Conservation (phyloP, 495 filamentous ascomycete species). For the Niebla homalea region DNA sequence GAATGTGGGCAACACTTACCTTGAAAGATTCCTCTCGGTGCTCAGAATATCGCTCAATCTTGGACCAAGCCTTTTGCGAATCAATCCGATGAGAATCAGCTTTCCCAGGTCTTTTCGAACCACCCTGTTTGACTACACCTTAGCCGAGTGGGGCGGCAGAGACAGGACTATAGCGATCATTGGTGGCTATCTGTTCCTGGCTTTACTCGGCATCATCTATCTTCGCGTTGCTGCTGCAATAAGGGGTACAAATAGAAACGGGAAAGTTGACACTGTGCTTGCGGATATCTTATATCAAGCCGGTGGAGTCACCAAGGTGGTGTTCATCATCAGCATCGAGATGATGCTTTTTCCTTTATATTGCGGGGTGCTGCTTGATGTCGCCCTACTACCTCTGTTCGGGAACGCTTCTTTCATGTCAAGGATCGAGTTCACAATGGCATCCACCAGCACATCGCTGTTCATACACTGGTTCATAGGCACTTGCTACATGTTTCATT, state of each 20-base stretch:
- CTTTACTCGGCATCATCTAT: conserved; percentile 61
- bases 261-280: conserved; percentile 61
- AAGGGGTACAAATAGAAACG: conserved; percentile 46
- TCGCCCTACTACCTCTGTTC: conserved; percentile 82
- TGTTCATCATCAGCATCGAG: conserved; percentile 96
- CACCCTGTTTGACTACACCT: conserved; percentile 38
- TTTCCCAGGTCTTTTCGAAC: conserved; percentile 29
- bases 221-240: conserved; percentile 55
- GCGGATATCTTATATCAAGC: conserved; percentile 84
- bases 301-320: conserved; percentile 93
- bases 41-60: not conserved
- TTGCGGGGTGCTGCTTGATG: conserved; percentile 80
- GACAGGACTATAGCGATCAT: conserved; percentile 72
- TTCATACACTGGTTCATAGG: conserved; percentile 99
- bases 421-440: conserved; percentile 58
- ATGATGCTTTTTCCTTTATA: conserved; percentile 97
- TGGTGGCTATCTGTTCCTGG: conserved; percentile 66
- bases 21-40: not conserved
- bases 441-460: conserved; percentile 69
- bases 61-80: conserved; percentile 3
- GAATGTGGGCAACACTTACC: not conserved
- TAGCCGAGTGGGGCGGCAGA: conserved; percentile 61
- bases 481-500: conserved; percentile 99
- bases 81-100: conserved; percentile 24
- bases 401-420: conserved; percentile 60